Evolutionary conservation across 2,329 filamentous ascomycete genomes (phyloP), one percentile per base, ranked within the genome.

Genomic region (Cordyceps tenuipes): DNA sequence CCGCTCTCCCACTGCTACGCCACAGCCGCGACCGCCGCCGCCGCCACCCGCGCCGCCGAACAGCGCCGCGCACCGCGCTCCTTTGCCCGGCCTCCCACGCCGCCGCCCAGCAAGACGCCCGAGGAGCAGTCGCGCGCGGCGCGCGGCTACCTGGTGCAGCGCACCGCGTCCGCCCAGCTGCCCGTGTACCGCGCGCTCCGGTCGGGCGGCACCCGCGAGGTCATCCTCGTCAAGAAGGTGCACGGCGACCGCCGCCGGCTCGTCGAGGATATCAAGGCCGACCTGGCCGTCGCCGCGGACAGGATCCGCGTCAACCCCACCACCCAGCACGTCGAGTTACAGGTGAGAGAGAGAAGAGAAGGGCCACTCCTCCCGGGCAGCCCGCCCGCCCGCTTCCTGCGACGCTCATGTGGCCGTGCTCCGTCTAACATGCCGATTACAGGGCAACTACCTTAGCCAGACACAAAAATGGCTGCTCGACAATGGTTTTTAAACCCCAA

Each of bases 171-270:
- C 43, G 82, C 85, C 52, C 84, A 90, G 65, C 77, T 94, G 3
- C 85, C 90, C 26, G 82, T 97, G 49, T 99, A 97, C 75, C 78
- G 85, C 17, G 79, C 85, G 65, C 77, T 75, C 64, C 92, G 90
- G 76, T 80, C 84, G 13, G 91, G 91, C 57, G 90, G 90, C 15
- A 94, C 89, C 64, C 79, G 86, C 69, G 83, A 85, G 67, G 75
- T 89, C 67, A 95, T 93, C 5, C 73, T 84, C 60, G 75, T 99
- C 60, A 88, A 91, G 71, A 91, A 89, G 73, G 81, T 93, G 54
- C 85, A 90, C 61, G 94, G 94, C 17, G 82, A 96, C 70, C 68
- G 85, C 54, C 72, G 77, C 36, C 81, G 77, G 3, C 71, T 97
- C 64, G 79, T 83, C 63, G 73, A 80, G 41, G 87, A 91, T 66